Evolutionary conservation across 495 filamentous ascomycete genomes (phyloP).

Genomic region (Penicillium silybi): DNA sequence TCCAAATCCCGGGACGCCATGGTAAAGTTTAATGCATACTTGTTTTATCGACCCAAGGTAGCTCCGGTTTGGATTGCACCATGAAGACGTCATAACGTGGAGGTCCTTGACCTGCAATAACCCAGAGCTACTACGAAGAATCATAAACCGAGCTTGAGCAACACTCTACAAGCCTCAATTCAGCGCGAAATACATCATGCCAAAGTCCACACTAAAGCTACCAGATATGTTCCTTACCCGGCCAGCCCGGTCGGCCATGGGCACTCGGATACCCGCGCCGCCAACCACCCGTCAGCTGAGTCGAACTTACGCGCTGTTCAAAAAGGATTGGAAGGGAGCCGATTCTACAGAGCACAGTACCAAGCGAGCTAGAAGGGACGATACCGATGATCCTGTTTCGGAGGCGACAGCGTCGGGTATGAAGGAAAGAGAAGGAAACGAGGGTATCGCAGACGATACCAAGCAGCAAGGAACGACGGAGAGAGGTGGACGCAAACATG

Average conservation of each 20-base stretch:
- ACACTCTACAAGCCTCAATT: neutral
- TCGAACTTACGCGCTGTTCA: constrained; percentile 16
- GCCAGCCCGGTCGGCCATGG: constrained; percentile 8
- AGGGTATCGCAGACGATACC: constrained; percentile 32
- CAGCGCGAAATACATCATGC: neutral
- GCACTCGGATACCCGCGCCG: constrained; percentile 15
- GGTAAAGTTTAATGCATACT: neutral
- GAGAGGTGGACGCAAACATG: constrained; percentile 40
- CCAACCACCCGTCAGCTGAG: constrained; percentile 5
- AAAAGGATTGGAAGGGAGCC: constrained; percentile 36
- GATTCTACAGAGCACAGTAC: constrained; percentile 28
- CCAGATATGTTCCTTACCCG: neutral
- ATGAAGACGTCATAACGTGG: constrained; percentile 31
- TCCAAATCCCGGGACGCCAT: neutral
- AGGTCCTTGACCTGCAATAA: neutral
- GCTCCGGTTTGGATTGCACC: constrained; percentile 22
- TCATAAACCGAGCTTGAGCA: neutral
- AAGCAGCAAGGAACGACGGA: constrained; percentile 41
- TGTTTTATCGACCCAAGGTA: neutral
- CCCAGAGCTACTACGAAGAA: neutral
- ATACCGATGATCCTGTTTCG: constrained; percentile 38
- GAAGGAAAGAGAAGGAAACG: constrained; percentile 35
- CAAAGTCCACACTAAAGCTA: neutral
- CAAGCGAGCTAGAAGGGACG: constrained; percentile 36
- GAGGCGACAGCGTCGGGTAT: constrained; percentile 33